phyloP scores from a whole-genome alignment of 129 eudicot genomes.

The Saussurea involucrata region DNA sequence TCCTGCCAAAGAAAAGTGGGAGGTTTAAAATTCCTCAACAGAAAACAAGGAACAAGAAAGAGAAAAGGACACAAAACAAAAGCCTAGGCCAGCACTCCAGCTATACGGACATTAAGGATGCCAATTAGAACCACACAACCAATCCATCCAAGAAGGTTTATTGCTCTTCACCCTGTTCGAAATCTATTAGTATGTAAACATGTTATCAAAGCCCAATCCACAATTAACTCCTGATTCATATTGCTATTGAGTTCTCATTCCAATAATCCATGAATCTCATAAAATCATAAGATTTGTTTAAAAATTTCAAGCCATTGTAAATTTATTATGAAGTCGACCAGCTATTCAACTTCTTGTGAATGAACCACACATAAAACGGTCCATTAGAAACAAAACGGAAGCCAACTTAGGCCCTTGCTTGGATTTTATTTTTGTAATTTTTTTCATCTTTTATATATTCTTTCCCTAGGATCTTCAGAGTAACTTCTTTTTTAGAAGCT shows the following conservation, averaged over 20 bases:
- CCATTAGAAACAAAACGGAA: not conserved
- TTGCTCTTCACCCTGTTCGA: too few relatives aligned
- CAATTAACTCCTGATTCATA: not conserved
- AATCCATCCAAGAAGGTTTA: too few relatives aligned
- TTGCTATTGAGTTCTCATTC: not conserved
- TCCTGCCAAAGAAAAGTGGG: slow-evolving; percentile 46
- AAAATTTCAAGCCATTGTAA: not conserved
- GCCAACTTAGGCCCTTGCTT: not conserved
- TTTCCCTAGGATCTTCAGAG: not conserved
- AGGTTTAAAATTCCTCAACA: not conserved
- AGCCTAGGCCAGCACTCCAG: too few relatives aligned
- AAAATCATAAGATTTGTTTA: not conserved
- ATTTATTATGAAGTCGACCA: not conserved
- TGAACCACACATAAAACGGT: not conserved
- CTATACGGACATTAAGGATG: too few relatives aligned
- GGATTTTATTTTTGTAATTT: not conserved
- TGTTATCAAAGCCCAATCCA: not conserved
- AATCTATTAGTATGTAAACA: not conserved
- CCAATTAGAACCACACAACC: too few relatives aligned
- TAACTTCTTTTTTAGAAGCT: not conserved
- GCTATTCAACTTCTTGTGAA: not conserved
- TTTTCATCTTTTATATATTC: not conserved
- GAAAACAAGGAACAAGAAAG: too few relatives aligned
- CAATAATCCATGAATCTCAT: not conserved
- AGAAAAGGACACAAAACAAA: too few relatives aligned